Conservation (phyloP, 306 rosid genomes). For the Cucurbita moschata region DNA sequence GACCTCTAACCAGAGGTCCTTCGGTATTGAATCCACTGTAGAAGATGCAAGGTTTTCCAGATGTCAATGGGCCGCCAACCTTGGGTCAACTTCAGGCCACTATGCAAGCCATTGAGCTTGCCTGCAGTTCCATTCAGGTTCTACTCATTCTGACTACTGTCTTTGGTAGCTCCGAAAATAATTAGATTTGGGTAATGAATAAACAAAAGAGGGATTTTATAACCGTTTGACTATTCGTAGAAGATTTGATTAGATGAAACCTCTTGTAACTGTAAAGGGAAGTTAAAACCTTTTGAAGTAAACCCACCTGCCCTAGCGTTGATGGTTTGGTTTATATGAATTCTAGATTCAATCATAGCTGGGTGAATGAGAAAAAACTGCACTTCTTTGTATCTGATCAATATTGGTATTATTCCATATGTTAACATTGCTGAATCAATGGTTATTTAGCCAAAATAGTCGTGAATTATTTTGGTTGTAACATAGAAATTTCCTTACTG, state of each 20-base stretch:
- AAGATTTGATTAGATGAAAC: background rate
- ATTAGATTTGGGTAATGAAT: background rate
- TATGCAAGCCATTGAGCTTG: slow-evolving; percentile 74
- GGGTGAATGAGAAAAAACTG: background rate
- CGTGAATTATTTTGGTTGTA: background rate
- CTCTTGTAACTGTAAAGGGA: background rate
- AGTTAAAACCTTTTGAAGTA: background rate
- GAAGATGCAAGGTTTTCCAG: slow-evolving; percentile 60
- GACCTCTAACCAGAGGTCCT: background rate
- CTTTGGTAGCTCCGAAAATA: background rate
- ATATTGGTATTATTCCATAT: background rate
- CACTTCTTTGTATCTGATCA: background rate
- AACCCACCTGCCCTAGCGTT: background rate
- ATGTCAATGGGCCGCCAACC: slow-evolving; percentile 23
- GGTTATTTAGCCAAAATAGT: background rate
- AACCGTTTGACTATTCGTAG: background rate
- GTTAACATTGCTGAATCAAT: background rate
- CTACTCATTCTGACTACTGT: slow-evolving; percentile 4
- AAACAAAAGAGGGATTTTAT: background rate
- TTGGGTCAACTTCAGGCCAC: slow-evolving; percentile 62
- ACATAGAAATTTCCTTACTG: background rate
- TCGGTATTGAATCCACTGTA: background rate
- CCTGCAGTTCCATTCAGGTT: slow-evolving; percentile 85
- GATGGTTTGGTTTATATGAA: background rate
- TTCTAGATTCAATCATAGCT: background rate